Evolutionary conservation across 176 grass and related monocot genomes (phyloP), one percentile per base, ranked within the genome.

Genomic region (Triticum monococcum): DNA sequence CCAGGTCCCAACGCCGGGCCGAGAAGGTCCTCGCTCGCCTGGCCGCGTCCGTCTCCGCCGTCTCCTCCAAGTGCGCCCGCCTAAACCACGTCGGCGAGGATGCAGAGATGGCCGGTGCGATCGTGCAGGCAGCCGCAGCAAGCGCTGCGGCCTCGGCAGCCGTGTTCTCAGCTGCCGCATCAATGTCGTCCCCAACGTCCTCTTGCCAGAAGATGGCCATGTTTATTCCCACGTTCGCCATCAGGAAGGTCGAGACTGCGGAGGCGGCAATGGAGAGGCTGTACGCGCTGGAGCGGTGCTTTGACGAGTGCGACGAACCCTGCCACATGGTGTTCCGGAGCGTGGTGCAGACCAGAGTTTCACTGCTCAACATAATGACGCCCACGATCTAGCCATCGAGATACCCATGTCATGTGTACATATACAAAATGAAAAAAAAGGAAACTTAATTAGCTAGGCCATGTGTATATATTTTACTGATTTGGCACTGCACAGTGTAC

Each of bases 311-410:
- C 9, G 92, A 87, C 18, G 75, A 14, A 24, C 36, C 63, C 36
- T 85, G 83, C 52, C 75, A 86, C 12, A 57, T 7, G 16, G 89
- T 97, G 1, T 92, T 96, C 74, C 64, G 65, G 1, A 84, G 78
- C 59, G 78, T 96, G 12, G 37, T 88, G 13, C 86, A 82, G 6
- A 86, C 71, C 4, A 87, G 91, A 30, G 88, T 96, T 11, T 85
- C 79, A 2, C 25, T 93, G 52, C 89, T 93, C 73, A 91, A 96
- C 83, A 86, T 96, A 10, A 85, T 73, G 43, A 91, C 94, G 4
- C 88, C 91, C 1, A 61, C 30, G 8, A 91, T 89, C 22, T 93
- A 86, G 32, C 50, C 20, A 3, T 8, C 2, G 6, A 13, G 12
- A 2, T 18, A 56, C 0, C 3, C 54, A 17, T 57, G 54, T 3